Evolutionary conservation across 257 asterid genomes (phyloP).

Genomic region (Handroanthus guayacan): DNA sequence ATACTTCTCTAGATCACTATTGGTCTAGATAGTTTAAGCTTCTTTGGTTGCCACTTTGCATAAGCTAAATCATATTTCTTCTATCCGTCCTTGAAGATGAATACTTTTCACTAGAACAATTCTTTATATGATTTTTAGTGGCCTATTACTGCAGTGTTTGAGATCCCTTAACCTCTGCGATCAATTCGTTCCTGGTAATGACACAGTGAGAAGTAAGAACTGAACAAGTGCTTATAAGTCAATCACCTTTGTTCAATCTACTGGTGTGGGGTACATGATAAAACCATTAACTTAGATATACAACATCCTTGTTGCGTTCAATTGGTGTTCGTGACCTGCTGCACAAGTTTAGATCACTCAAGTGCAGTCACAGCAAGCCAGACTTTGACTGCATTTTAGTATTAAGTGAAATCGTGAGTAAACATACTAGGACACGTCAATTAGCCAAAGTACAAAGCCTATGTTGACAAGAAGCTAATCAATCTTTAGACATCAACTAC

Average conservation of each 20-base stretch:
- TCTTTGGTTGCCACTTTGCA: background rate
- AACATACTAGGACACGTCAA: background rate
- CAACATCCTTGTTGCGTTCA: background rate
- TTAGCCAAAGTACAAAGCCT: background rate
- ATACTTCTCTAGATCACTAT: background rate
- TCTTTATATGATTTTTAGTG: background rate
- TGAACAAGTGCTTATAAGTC: background rate
- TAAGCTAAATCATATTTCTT: background rate
- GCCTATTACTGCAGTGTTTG: background rate
- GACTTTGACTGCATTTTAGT: background rate
- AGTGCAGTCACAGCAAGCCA: background rate
- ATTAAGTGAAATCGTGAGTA: background rate
- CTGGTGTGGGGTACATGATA: background rate
- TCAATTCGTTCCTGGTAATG: slow-evolving; percentile 7
- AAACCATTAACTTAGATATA: background rate
- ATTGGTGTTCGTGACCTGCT: background rate
- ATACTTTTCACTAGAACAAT: background rate
- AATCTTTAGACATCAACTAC: background rate
- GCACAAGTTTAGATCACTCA: background rate
- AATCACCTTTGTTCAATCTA: background rate
- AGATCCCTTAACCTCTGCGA: slow-evolving; percentile 16
- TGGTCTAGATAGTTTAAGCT: background rate
- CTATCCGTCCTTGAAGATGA: background rate
- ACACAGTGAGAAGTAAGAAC: slow-evolving; percentile 9
- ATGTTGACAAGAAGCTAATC: background rate